Conservation (phyloP, 2,329 filamentous ascomycete species). For the Paecilomyces dactylethromorphus region DNA sequence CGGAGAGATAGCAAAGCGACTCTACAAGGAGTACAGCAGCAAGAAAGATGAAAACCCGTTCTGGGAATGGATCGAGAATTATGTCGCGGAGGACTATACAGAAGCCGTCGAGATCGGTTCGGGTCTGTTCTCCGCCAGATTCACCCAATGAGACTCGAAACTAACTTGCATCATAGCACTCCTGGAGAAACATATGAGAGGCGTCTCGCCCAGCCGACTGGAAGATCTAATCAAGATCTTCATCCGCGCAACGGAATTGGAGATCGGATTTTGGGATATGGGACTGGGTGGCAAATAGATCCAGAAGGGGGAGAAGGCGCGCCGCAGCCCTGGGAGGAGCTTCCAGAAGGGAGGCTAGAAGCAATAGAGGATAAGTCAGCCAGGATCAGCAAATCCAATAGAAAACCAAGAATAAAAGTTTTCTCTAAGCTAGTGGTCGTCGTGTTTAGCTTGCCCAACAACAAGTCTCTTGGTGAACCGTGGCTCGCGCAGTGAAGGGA, state of each 20-base stretch:
- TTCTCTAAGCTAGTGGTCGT: neutral
- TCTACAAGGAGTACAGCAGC: conserved; percentile 58
- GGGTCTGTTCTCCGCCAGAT: conserved; percentile 43
- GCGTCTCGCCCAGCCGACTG: conserved; percentile 66
- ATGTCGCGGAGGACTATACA: conserved; percentile 71
- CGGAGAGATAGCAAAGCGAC: conserved; percentile 65
- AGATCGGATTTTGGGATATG: conserved; percentile 72
- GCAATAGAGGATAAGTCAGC: neutral
- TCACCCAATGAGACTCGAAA: neutral
- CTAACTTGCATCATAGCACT: conserved; percentile 46
- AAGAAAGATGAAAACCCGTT: conserved; percentile 63
- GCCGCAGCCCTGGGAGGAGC: conserved; percentile 17
- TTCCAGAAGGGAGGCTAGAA: neutral
- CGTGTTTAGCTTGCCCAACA: neutral
- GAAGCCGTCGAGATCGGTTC: conserved; percentile 64
- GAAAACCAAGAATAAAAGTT: neutral
- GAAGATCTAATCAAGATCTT: conserved; percentile 83
- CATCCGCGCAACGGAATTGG: conserved; percentile 75
- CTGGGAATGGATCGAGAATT: conserved; percentile 89
- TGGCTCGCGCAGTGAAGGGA: conserved; percentile 3
- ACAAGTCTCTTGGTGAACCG: neutral
- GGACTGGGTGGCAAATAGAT: conserved; percentile 32
- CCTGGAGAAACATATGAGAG: conserved; percentile 66
- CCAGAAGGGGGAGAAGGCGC: conserved; percentile 12
- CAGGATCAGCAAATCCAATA: neutral